Percentiles rank a stretch among this genome's conserved stretches.
These are phyloP conservation scores for Trametes versicolor DNA, from an alignment of 1,284 basidiomycete genomes.

Conservation along the genomic window DNA sequence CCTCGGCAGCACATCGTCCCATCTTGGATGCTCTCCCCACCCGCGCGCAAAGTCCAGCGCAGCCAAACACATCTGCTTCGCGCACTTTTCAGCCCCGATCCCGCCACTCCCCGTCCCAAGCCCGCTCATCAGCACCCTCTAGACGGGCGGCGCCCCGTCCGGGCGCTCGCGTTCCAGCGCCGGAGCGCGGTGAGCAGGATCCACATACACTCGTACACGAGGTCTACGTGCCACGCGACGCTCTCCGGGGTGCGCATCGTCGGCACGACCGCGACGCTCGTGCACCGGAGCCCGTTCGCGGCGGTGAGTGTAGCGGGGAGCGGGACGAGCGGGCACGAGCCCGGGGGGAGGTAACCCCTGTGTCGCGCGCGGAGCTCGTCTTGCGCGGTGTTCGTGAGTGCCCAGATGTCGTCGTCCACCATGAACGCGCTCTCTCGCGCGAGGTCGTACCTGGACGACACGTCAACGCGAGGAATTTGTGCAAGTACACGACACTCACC, in stretches of 20 bases:
- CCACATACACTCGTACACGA: constrained; percentile 44
- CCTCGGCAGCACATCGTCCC: constrained; percentile 20
- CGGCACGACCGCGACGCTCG: constrained; percentile 36
- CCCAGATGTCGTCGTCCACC: constrained; percentile 31
- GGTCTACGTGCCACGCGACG: constrained; percentile 39
- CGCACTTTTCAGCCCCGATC: constrained; percentile 27
- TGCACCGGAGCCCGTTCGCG: constrained; percentile 31
- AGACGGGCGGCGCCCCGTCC: constrained; percentile 16
- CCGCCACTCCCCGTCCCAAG: constrained; percentile 32
- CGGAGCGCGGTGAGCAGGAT: constrained; percentile 36
- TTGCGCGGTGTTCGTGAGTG: constrained; percentile 37
- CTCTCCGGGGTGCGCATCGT: constrained; percentile 39
- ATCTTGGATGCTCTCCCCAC: constrained; percentile 22
- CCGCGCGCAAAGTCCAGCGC: constrained; percentile 23
- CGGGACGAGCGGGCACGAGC: constrained; percentile 38
- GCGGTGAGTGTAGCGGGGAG: constrained; percentile 30
- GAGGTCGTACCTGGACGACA: constrained; percentile 32
- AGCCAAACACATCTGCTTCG: constrained; percentile 34
- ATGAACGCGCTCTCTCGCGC: constrained; percentile 34
- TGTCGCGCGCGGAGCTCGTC: constrained; percentile 31
- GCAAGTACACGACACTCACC: constrained; percentile 10
- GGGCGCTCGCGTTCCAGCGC: constrained; percentile 34
- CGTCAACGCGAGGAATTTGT: no score
- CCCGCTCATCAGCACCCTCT: constrained; percentile 30
- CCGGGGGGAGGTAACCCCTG: constrained; percentile 38